A percentile compares a stretch with the other conserved stretches of the same genome.
Conservation (phyloP, 2,329 filamentous ascomycete genomes). For the Beauveria medogensis region DNA sequence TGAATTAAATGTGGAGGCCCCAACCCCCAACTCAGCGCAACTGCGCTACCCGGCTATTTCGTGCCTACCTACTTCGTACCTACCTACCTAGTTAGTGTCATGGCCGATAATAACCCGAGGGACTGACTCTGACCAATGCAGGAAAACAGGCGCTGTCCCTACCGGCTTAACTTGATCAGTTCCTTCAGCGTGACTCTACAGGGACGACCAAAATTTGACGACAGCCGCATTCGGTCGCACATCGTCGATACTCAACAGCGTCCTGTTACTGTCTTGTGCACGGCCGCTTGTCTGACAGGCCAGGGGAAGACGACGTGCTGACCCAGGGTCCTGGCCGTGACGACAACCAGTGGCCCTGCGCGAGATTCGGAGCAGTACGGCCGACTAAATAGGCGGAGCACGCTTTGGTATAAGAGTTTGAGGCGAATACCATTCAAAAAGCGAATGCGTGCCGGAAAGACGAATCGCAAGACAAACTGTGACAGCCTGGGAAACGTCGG, state of each 20-base stretch:
- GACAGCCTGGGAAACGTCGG: not conserved
- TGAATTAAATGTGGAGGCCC: not conserved
- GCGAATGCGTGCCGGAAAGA: not conserved
- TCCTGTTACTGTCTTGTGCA: not conserved
- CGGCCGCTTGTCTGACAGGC: not conserved
- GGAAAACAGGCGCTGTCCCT: constrained; percentile 1
- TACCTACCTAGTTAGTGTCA: constrained; percentile 1
- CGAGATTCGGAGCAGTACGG: not conserved
- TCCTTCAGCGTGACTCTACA: not conserved
- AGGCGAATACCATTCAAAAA: not conserved
- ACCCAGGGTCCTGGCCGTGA: constrained; percentile 5
- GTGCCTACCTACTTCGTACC: not conserved
- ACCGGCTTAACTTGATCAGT: constrained; percentile 4
- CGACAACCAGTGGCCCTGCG: constrained; percentile 4
- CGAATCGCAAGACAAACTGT: not conserved
- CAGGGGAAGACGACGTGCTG: constrained; percentile 2
- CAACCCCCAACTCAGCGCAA: not conserved
- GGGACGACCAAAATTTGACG: not conserved
- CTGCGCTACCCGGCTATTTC: not conserved
- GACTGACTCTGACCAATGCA: not conserved
- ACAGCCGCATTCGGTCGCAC: not conserved
- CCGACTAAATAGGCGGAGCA: not conserved
- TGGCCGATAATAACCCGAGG: constrained; percentile 13
- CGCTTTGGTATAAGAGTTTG: not conserved
- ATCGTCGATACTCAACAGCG: not conserved